Conservation (phyloP, 2,329 filamentous ascomycete species). For the Aspergillus fumigatus region DNA sequence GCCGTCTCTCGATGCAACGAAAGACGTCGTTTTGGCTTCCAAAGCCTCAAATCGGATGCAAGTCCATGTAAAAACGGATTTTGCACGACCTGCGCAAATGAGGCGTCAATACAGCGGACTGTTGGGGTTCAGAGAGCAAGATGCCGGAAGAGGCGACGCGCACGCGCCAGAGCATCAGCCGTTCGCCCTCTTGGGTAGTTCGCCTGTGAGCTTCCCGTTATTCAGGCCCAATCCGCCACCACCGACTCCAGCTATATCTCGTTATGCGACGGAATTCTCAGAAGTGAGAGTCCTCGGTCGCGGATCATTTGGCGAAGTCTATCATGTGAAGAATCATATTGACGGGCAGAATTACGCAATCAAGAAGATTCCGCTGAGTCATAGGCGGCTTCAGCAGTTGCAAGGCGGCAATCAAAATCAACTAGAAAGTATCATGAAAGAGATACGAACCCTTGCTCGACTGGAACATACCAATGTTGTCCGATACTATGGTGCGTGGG, state of each 20-base stretch:
- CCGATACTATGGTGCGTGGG: constrained; percentile 62
- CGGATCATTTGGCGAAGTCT: constrained; percentile 63
- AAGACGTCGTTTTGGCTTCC: constrained; percentile 19
- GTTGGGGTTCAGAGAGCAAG: constrained; percentile 16
- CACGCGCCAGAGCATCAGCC: constrained; percentile 19
- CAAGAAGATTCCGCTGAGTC: constrained; percentile 59
- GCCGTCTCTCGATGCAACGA: constrained; percentile 16
- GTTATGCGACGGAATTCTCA: constrained; percentile 49
- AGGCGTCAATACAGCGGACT: constrained; percentile 5
- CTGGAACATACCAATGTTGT: constrained; percentile 64
- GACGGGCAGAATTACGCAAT: constrained; percentile 61
- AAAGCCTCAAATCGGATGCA: constrained; percentile 15
- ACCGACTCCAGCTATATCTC: constrained; percentile 30
- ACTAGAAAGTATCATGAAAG: constrained; percentile 54
- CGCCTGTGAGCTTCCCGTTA: constrained; percentile 29
- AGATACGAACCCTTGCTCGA: constrained; percentile 58
- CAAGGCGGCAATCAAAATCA: constrained; percentile 49
- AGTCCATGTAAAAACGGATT: constrained; percentile 11
- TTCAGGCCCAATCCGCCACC: constrained; percentile 21
- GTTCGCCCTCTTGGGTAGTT: constrained; percentile 25
- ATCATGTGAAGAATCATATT: constrained; percentile 56
- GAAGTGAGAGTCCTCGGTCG: constrained; percentile 56
- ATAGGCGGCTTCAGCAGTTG: constrained; percentile 49
- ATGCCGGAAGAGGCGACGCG: constrained; percentile 13
- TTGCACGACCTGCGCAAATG: constrained; percentile 10